Percentiles rank a stretch among this genome's conserved stretches.
phyloP scores from a whole-genome alignment of 2,329 filamentous ascomycete species.

The Neonectria hederae region DNA sequence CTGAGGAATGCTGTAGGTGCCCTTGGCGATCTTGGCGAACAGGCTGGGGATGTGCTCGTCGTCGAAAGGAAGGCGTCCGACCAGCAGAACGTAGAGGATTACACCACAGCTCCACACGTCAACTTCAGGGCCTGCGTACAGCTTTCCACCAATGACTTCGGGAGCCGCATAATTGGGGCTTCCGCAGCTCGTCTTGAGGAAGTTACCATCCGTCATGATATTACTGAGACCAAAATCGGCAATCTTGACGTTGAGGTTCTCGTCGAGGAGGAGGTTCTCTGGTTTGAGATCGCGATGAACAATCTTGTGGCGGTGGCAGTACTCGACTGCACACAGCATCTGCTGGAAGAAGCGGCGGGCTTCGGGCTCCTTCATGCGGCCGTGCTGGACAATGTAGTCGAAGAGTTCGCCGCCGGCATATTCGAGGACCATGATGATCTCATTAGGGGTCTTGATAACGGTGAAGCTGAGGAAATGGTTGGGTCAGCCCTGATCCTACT shows the following conservation, averaged over 20 bases:
- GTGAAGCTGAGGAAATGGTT: slow-evolving; percentile 72
- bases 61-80: slow-evolving; percentile 90
- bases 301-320: slow-evolving; percentile 98
- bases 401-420: slow-evolving; percentile 97
- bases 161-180: slow-evolving; percentile 98
- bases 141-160: slow-evolving; percentile 96
- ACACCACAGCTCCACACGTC: slow-evolving; percentile 98
- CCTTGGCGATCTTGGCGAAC: slow-evolving; percentile 97
- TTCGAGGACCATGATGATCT: slow-evolving; percentile 99
- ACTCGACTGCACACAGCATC: slow-evolving; percentile 98
- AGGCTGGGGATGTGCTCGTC: slow-evolving; percentile 98
- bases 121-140: slow-evolving; percentile 96
- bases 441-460: slow-evolving; percentile 91
- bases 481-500: slow-evolving; percentile 3
- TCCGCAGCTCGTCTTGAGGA: slow-evolving; percentile 97
- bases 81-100: slow-evolving; percentile 84
- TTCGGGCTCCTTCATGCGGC: slow-evolving; percentile 88
- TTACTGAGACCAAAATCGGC: slow-evolving; percentile 98
- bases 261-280: slow-evolving; percentile 94
- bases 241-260: slow-evolving; percentile 98
- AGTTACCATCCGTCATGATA: slow-evolving; percentile 99
- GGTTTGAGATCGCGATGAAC: slow-evolving; percentile 98
- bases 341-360: slow-evolving; percentile 99
- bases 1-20: slow-evolving; percentile 89
- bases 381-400: slow-evolving; percentile 96